A percentile compares a stretch with the other conserved stretches of the same genome.
phyloP scores from a whole-genome alignment of 768 basidiomycete genomes.

The Boletales sp. region DNA sequence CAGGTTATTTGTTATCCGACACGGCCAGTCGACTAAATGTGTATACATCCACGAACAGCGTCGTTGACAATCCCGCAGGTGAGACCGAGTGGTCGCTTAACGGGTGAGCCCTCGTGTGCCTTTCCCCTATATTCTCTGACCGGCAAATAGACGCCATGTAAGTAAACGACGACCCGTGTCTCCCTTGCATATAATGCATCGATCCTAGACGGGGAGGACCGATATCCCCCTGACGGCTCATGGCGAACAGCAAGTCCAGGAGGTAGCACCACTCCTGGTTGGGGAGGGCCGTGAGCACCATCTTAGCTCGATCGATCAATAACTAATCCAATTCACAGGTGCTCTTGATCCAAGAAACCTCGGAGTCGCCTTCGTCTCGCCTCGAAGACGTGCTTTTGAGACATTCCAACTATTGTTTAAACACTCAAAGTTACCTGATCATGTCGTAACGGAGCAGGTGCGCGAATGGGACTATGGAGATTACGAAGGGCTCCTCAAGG shows the following conservation, averaged over 20 bases:
- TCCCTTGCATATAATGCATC: neutral
- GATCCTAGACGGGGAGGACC: conserved; percentile 69
- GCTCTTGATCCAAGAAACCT: conserved; percentile 79
- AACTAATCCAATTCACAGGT: conserved; percentile 37
- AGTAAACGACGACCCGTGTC: neutral
- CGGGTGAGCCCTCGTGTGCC: conserved; percentile 46
- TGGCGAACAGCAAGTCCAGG: conserved; percentile 69
- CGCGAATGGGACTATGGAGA: conserved; percentile 92
- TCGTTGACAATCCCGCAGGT: conserved; percentile 40
- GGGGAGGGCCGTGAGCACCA: conserved; percentile 68
- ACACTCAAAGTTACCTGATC: conserved; percentile 44
- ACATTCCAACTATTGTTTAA: conserved; percentile 83
- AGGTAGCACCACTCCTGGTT: conserved; percentile 62
- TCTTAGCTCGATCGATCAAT: neutral
- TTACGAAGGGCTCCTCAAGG: conserved; percentile 78
- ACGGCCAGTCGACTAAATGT: conserved; percentile 45
- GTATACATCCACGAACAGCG: neutral
- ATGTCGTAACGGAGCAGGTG: conserved; percentile 60
- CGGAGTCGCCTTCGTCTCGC: conserved; percentile 75
- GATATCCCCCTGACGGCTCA: conserved; percentile 84
- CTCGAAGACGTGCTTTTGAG: conserved; percentile 78
- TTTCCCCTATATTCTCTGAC: neutral
- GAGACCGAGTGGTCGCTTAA: conserved; percentile 95
- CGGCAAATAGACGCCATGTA: too few relatives aligned
- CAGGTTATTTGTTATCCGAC: conserved; percentile 75